phyloP scores from a whole-genome alignment of 2,329 filamentous ascomycete genomes.

The Penicillium corylophilum region DNA sequence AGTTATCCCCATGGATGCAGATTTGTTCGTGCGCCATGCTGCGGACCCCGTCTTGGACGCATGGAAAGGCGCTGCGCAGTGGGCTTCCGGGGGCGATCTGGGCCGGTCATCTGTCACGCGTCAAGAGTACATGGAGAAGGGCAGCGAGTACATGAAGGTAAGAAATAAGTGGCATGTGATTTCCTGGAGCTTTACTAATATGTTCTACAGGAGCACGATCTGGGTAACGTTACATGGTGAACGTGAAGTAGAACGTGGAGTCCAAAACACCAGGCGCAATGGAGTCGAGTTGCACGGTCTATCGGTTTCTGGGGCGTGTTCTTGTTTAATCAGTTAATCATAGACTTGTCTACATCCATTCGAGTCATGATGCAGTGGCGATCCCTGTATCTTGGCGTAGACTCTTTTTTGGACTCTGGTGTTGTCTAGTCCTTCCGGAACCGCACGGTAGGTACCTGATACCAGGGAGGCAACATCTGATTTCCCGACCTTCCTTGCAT shows the following conservation, averaged over 20 bases:
- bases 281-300: constrained; percentile 21
- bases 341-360: background rate
- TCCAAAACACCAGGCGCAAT: constrained; percentile 21
- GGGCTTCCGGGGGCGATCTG: constrained; percentile 64
- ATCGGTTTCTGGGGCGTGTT: constrained; percentile 9
- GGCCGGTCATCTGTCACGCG: constrained; percentile 67
- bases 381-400: background rate
- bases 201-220: constrained; percentile 35
- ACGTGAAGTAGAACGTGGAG: background rate
- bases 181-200: constrained; percentile 8
- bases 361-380: background rate
- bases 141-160: constrained; percentile 87
- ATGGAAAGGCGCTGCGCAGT: constrained; percentile 88
- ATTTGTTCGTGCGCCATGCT: constrained; percentile 70
- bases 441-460: too few relatives aligned
- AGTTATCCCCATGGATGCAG: constrained; percentile 67
- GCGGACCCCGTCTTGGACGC: constrained; percentile 78
- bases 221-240: constrained; percentile 38
- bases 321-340: background rate
- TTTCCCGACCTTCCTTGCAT: background rate
- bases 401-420: too few relatives aligned
- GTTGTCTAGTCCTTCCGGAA: too few relatives aligned
- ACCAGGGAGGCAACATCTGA: background rate
- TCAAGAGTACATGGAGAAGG: constrained; percentile 89
- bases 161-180: background rate